Percentiles rank a stretch among this genome's conserved stretches.
phyloP scores from a whole-genome alignment of 176 grass and related monocot genomes.

The Microstegium vimineum region DNA sequence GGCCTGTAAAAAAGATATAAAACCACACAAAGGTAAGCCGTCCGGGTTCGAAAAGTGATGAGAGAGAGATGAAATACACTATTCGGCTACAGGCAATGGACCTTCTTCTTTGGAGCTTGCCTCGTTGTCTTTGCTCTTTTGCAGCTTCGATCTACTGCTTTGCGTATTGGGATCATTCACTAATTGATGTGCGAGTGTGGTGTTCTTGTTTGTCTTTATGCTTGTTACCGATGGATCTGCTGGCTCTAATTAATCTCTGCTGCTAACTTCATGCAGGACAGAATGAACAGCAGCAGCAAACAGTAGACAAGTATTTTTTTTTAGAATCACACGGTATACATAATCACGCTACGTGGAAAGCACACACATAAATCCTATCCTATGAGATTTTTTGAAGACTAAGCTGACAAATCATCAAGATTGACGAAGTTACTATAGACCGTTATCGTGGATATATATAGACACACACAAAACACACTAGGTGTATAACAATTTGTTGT shows the following conservation, averaged over 20 bases:
- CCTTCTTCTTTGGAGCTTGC: slow-evolving; percentile 46
- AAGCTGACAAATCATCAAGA: no score
- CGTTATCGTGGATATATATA: no score
- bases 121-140: slow-evolving; percentile 27
- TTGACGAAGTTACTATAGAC: no score
- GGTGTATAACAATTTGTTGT: no score
- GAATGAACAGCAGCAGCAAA: not conserved
- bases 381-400: no score
- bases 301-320: no score
- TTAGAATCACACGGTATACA: no score
- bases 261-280: not conserved
- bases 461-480: no score
- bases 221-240: not conserved
- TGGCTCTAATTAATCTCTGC: not conserved
- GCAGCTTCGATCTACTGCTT: slow-evolving; percentile 23
- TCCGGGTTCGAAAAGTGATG: not conserved
- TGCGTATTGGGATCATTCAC: slow-evolving; percentile 42
- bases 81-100: slow-evolving; percentile 31
- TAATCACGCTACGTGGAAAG: no score
- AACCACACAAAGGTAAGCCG: not conserved
- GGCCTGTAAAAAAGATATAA: slow-evolving; percentile 21
- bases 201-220: slow-evolving; percentile 24
- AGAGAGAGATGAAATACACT: not conserved
- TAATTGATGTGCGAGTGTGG: not conserved
- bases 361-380: no score